A percentile compares a stretch with the other conserved stretches of the same genome.
phyloP scores from a whole-genome alignment of 306 rosid genomes.

The Gleditsia sinensis region DNA sequence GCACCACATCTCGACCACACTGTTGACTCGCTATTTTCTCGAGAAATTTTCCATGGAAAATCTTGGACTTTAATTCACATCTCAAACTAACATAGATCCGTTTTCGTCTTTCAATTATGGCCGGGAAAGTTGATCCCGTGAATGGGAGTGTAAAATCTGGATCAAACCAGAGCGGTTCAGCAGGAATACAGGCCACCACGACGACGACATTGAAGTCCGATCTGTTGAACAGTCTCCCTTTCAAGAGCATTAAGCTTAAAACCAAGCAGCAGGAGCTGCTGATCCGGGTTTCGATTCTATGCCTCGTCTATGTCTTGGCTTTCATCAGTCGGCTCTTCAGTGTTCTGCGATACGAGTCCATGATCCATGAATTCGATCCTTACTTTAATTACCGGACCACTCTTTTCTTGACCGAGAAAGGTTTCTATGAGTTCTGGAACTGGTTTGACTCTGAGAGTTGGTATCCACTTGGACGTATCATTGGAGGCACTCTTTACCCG shows the following conservation, averaged over 20 bases:
- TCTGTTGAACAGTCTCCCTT: constrained; percentile 29
- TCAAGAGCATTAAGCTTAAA: constrained; percentile 74
- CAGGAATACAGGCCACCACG: neutral
- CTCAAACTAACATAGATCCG: neutral
- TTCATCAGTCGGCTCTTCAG: constrained; percentile 94
- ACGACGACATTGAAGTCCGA: constrained; percentile 1
- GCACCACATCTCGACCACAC: neutral
- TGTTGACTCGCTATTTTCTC: neutral
- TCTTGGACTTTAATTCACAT: neutral
- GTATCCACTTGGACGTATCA: constrained; percentile 93
- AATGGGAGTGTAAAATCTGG: constrained; percentile 46
- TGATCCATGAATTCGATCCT: constrained; percentile 99
- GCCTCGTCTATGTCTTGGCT: constrained; percentile 79
- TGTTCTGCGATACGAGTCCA: constrained; percentile 94
- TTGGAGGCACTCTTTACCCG: constrained; percentile 95
- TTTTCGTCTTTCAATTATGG: constrained; percentile 6
- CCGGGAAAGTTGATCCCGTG: constrained; percentile 27
- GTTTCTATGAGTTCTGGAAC: constrained; percentile 97
- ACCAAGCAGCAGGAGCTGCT: constrained; percentile 97
- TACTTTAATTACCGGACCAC: constrained; percentile 98
- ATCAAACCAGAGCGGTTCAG: constrained; percentile 33
- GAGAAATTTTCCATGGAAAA: neutral
- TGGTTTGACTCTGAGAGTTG: constrained; percentile 98
- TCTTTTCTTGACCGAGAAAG: constrained; percentile 69
- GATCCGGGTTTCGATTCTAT: constrained; percentile 72